Evolutionary conservation across 2,329 filamentous ascomycete species (phyloP).

Genomic region (Trichoderma harzianum): DNA sequence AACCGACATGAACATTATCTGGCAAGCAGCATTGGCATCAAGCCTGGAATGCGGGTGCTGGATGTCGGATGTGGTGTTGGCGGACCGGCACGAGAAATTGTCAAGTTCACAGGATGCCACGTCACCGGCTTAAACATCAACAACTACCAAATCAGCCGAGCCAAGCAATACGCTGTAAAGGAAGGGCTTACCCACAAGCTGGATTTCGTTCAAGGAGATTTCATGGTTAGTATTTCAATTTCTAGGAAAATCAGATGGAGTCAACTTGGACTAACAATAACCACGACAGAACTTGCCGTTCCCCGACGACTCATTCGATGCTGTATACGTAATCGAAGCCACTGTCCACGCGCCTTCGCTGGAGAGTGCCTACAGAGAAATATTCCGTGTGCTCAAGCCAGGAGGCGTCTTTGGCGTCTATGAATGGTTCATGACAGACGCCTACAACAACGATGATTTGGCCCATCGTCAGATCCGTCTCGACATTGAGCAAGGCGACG

Average conservation of each 20-base stretch:
- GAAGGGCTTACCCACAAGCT: constrained; percentile 78
- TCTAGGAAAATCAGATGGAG: not conserved
- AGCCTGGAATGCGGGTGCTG: constrained; percentile 82
- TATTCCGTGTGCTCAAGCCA: constrained; percentile 92
- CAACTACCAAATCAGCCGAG: constrained; percentile 96
- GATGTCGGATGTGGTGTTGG: constrained; percentile 98
- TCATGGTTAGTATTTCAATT: constrained; percentile 61
- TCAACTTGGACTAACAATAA: constrained; percentile 19
- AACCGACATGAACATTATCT: constrained; percentile 98
- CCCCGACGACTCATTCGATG: constrained; percentile 86
- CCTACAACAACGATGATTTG: constrained; percentile 85
- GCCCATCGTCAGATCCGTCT: constrained; percentile 87
- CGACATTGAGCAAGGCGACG: constrained; percentile 92
- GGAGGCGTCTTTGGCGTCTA: constrained; percentile 95
- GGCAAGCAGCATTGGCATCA: constrained; percentile 80
- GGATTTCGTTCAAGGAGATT: constrained; percentile 89
- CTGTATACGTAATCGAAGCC: constrained; percentile 95
- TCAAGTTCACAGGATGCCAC: constrained; percentile 88
- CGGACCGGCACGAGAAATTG: constrained; percentile 91
- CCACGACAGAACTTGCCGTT: constrained; percentile 81
- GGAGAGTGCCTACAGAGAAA: constrained; percentile 89
- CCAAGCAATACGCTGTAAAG: constrained; percentile 77
- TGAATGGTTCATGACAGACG: constrained; percentile 98
- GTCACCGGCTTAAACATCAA: constrained; percentile 97
- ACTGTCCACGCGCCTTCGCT: constrained; percentile 91